phyloP scores from a whole-genome alignment of 106 monocot species.

The Apostasia ramifera region DNA sequence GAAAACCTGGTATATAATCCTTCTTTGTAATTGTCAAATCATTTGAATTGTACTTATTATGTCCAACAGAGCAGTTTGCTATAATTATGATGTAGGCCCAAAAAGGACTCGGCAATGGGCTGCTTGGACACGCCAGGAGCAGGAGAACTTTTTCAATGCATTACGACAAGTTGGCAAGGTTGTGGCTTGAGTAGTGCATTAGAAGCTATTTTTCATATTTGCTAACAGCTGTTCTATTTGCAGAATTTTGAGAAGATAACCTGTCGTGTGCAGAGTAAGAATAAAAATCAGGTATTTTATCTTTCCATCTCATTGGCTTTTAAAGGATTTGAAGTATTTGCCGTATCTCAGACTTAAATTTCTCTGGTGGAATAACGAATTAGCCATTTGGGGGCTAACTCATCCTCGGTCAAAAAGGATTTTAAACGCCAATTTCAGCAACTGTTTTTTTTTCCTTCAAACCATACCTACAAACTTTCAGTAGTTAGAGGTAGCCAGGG shows the following conservation, averaged over 20 bases:
- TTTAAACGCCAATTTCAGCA: too few species aligned
- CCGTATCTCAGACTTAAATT: too few species aligned
- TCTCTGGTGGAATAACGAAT: too few species aligned
- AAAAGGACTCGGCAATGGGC: constrained; percentile 85
- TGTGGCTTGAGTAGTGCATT: constrained; percentile 1
- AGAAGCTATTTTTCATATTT: not conserved
- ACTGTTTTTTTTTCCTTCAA: too few species aligned
- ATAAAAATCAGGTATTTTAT: constrained; percentile 69
- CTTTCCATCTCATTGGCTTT: too few species aligned
- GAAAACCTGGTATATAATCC: constrained; percentile 28
- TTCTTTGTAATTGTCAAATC: not conserved
- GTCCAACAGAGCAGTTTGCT: not conserved
- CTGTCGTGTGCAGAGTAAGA: constrained; percentile 90
- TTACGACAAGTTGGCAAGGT: constrained; percentile 98
- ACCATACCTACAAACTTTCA: too few species aligned
- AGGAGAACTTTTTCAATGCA: constrained; percentile 96
- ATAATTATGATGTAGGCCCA: constrained; percentile 35
- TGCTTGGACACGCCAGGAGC: constrained; percentile 99
- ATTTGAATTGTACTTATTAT: not conserved
- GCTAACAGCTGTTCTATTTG: constrained; percentile 11
- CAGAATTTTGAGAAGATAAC: constrained; percentile 99
- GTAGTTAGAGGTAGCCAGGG: too few species aligned
- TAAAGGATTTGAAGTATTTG: too few species aligned
- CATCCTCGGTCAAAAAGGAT: too few species aligned
- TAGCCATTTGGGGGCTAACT: too few species aligned